Conservation (phyloP, 1,284 basidiomycete genomes). For the Fomitopsis pinicola region DNA sequence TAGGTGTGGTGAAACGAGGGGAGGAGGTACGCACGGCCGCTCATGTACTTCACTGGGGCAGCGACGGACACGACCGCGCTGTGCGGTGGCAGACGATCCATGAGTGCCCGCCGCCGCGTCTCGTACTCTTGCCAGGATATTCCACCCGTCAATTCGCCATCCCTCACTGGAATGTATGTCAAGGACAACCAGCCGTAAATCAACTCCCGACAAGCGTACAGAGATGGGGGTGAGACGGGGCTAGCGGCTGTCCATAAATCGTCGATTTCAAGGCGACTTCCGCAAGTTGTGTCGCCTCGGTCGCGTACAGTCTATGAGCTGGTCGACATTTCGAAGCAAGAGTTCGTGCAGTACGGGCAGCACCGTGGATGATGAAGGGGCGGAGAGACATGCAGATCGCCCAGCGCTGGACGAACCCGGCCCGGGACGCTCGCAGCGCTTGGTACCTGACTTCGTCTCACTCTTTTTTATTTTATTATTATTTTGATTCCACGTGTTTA, state of each 20-base stretch:
- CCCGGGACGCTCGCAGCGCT: neutral
- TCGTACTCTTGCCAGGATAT: slow-evolving; percentile 85
- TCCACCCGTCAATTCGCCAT: slow-evolving; percentile 79
- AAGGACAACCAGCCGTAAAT: neutral
- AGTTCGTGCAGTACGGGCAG: neutral
- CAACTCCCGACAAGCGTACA: slow-evolving; percentile 9
- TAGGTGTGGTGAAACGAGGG: slow-evolving; percentile 1
- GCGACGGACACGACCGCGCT: slow-evolving; percentile 80
- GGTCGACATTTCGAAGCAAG: neutral
- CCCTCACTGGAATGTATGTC: slow-evolving; percentile 16
- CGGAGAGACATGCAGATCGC: slow-evolving; percentile 4
- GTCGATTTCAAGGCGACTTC: slow-evolving; percentile 21
- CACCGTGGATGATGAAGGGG: neutral
- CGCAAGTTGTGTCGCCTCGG: neutral
- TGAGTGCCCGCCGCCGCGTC: slow-evolving; percentile 64
- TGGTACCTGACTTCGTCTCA: too few relatives aligned
- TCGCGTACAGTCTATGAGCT: slow-evolving; percentile 4
- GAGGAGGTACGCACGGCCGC: slow-evolving; percentile 59
- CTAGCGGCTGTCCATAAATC: slow-evolving; percentile 25
- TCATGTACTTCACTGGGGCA: slow-evolving; percentile 85
- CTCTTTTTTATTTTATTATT: too few relatives aligned
- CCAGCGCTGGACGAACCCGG: neutral
- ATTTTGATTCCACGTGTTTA: too few relatives aligned
- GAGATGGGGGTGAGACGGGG: slow-evolving; percentile 26
- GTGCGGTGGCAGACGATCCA: slow-evolving; percentile 75